Evolutionary conservation across 371 early-diverging fungal genomes (phyloP).

Genomic region (Mucor velutinosus): DNA sequence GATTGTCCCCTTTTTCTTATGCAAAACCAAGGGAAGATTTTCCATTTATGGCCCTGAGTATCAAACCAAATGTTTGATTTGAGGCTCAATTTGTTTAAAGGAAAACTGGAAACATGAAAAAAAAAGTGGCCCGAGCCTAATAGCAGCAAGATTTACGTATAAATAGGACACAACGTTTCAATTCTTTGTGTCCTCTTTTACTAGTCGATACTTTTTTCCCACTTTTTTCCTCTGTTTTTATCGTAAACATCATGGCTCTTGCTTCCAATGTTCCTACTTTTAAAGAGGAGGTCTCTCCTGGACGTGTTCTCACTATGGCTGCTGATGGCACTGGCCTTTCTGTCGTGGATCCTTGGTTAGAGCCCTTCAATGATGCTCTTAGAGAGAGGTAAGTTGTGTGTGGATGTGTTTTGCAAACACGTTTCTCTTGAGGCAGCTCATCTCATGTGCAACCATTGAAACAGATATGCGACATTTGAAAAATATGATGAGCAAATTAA

Average conservation of each 20-base stretch:
- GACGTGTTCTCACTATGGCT: constrained; percentile 40
- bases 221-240: neutral
- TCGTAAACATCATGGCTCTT: neutral
- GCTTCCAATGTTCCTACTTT: constrained; percentile 20
- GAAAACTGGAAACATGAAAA: neutral
- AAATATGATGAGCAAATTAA: constrained; percentile 72
- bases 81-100: neutral
- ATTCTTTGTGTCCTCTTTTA: neutral
- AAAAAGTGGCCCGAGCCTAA: constrained; percentile 16
- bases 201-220: neutral
- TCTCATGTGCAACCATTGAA: neutral
- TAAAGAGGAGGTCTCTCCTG: constrained; percentile 39
- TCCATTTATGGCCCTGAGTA: constrained; percentile 6
- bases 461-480: constrained; percentile 56
- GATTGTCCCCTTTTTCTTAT: constrained; percentile 1
- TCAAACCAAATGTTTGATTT: neutral
- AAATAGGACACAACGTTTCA: neutral
- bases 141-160: neutral
- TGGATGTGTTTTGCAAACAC: neutral
- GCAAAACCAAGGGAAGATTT: constrained; percentile 1
- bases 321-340: constrained; percentile 68
- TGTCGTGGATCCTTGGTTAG: constrained; percentile 72
- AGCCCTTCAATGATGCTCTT: constrained; percentile 65
- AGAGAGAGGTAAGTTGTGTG: constrained; percentile 51
- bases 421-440: too few relatives aligned